A percentile compares a stretch with the other conserved stretches of the same genome.
Conservation (phyloP, 2,329 filamentous ascomycete species). For the Fusarium annulatum region DNA sequence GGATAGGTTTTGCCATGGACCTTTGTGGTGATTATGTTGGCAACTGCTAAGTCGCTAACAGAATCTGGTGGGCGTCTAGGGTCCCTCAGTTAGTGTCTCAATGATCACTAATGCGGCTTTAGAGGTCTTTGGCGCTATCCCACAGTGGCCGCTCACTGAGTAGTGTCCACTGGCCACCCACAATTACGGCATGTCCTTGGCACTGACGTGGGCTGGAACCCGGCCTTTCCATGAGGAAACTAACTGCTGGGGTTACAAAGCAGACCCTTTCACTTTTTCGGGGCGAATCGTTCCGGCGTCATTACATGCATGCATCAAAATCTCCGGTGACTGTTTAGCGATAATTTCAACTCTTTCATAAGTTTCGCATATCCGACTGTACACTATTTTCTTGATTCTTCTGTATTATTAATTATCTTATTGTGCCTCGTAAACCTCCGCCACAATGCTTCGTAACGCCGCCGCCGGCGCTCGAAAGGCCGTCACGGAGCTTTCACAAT, state of each 20-base stretch:
- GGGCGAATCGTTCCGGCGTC: constrained; percentile 36
- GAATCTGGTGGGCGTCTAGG: accelerated
- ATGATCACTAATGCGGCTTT: constrained; percentile 13
- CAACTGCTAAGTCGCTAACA: constrained; percentile 3
- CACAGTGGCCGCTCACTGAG: constrained; percentile 29
- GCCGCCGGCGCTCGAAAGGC: constrained; percentile 67
- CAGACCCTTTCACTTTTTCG: constrained; percentile 35
- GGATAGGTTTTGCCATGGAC: constrained; percentile 45
- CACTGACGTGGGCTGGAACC: constrained; percentile 35
- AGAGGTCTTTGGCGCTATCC: constrained; percentile 12
- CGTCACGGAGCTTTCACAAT: constrained; percentile 79
- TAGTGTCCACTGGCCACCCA: constrained; percentile 23
- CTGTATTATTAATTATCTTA: constrained; percentile 36
- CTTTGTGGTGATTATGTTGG: constrained; percentile 29
- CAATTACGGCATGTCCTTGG: constrained; percentile 39
- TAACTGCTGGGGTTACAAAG: constrained; percentile 29
- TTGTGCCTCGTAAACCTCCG: neutral
- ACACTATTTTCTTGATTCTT: constrained; percentile 21
- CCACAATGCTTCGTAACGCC: constrained; percentile 64
- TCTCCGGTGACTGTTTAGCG: constrained; percentile 33
- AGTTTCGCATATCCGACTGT: constrained; percentile 19
- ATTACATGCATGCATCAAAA: constrained; percentile 43
- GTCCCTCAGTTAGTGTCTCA: neutral
- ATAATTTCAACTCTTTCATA: constrained; percentile 14
- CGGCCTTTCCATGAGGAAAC: constrained; percentile 9